Evolutionary conservation across 164 flowering plant genomes (phyloP), one percentile per base, ranked within the genome.

Genomic region (Berberis thunbergii): DNA sequence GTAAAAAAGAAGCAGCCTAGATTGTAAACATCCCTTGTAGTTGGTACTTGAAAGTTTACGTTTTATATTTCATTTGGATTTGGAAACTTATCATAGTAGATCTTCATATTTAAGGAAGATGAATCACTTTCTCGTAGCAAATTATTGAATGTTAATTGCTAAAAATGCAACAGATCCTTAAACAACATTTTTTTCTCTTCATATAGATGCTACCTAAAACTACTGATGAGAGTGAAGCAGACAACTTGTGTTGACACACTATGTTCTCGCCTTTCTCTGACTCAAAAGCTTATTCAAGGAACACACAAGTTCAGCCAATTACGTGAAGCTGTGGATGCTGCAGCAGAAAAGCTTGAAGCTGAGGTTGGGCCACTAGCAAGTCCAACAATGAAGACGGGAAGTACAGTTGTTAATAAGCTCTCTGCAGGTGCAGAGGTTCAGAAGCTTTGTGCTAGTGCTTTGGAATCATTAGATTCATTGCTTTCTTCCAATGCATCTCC

Each of bases 341-440:
- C 95, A 43, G 82, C 78, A 49, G 79, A 80, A 75, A 84, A 76
- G 73, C 93, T 94, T 65, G 89, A 87, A 75, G 77, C 72, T 52
- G 97, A 94, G 59, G 86, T 91, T 39, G 99, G 97, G 43, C 86
- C 90, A 49, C 69, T 94, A 45, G 79, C 83, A 76, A 91, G 95
- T 54, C 62, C 80, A 57, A 92, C 90, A 6, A 79, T 77, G 38
- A 89, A 82, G 72, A 88, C 75, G 83, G 89, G 87, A 49, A 72
- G 96, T 43, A 96, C 97, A 12, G 89, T 91, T 52, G 96, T 94
- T 39, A 91, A 89, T 72, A 78, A 97, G 78, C 96, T 94, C 49
- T 79, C 93, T 61, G 80, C 82, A 41, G 97, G 96, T 26, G 79
- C 86, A 6, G 97, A 87, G 69, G 80, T 87, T 77, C 97, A 91